phyloP scores from a whole-genome alignment of 202 grass and related monocot species.

The Panicum hallii region DNA sequence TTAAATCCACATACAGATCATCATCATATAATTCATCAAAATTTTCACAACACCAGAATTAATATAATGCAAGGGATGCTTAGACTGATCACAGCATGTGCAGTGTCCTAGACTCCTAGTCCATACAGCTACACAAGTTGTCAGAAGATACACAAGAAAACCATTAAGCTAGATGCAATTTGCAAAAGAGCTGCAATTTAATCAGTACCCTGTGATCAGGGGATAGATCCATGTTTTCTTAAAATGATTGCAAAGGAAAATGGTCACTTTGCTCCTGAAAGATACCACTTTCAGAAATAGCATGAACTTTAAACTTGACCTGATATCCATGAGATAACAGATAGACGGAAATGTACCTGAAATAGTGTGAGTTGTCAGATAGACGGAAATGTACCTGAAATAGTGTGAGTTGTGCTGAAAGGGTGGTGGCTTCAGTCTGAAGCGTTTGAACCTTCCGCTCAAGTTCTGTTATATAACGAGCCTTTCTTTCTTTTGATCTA shows the following conservation, averaged over 20 bases:
- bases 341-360: slow-evolving; percentile 59
- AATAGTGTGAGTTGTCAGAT: slow-evolving; percentile 95
- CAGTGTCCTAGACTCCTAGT: slow-evolving; percentile 17
- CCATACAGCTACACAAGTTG: slow-evolving; percentile 40
- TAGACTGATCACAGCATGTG: slow-evolving; percentile 46
- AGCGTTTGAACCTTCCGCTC: slow-evolving; percentile 97
- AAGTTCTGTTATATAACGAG: slow-evolving; percentile 96
- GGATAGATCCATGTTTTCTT: slow-evolving; percentile 13
- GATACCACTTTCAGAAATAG: slow-evolving; percentile 25
- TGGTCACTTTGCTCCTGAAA: slow-evolving; percentile 23
- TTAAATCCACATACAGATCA: slow-evolving; percentile 33
- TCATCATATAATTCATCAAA: slow-evolving; percentile 41
- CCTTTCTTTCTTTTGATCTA: slow-evolving; percentile 98
- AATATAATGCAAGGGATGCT: slow-evolving; percentile 36
- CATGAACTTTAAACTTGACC: slow-evolving; percentile 13
- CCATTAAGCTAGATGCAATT: slow-evolving; percentile 29
- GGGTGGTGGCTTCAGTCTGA: slow-evolving; percentile 99
- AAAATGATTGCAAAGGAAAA: slow-evolving; percentile 11
- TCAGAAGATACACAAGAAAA: slow-evolving; percentile 17
- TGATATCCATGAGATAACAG: slow-evolving; percentile 36
- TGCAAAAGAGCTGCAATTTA: slow-evolving; percentile 1
- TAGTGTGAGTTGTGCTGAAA: slow-evolving; percentile 95
- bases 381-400: no score
- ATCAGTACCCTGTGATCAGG: not conserved
- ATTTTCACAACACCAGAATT: slow-evolving; percentile 20